Conservation (phyloP, 2,329 filamentous ascomycete genomes). For the Arthrobotrys entomopaga region DNA sequence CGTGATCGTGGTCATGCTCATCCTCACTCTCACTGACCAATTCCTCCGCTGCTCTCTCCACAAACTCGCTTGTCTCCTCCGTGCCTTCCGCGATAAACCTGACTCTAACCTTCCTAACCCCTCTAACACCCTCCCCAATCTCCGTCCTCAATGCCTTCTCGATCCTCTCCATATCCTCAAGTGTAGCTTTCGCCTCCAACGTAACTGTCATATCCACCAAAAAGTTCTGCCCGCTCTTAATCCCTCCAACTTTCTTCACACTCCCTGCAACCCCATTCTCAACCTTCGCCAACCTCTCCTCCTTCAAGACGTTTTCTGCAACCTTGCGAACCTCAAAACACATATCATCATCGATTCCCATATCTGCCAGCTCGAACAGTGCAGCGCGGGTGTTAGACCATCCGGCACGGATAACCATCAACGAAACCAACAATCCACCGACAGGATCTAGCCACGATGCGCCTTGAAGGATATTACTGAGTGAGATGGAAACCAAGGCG, state of each 20-base stretch:
- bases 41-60: slow-evolving; percentile 74
- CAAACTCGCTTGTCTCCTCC: slow-evolving; percentile 70
- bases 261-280: slow-evolving; percentile 70
- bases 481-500: slow-evolving; percentile 86
- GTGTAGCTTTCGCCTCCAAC: slow-evolving; percentile 79
- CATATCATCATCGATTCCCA: slow-evolving; percentile 80
- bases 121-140: slow-evolving; percentile 80
- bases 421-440: slow-evolving; percentile 88
- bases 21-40: slow-evolving; percentile 67
- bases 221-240: slow-evolving; percentile 97
- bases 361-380: slow-evolving; percentile 89
- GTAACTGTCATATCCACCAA: slow-evolving; percentile 88
- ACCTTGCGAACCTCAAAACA: slow-evolving; percentile 63
- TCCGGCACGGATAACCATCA: slow-evolving; percentile 92
- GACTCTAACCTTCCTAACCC: slow-evolving; percentile 83
- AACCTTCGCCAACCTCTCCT: slow-evolving; percentile 63
- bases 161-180: slow-evolving; percentile 75
- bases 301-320: slow-evolving; percentile 75
- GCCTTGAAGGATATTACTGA: slow-evolving; percentile 84
- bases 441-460: slow-evolving; percentile 95
- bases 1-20: slow-evolving; percentile 61
- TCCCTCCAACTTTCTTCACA: slow-evolving; percentile 81
- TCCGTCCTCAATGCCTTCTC: slow-evolving; percentile 78
- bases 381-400: slow-evolving; percentile 84
- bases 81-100: slow-evolving; percentile 80